Percentiles rank a stretch among this genome's conserved stretches.
Evolutionary conservation across 192 early-diverging fungal species (phyloP).

Genomic region (Martensiomyces pterosporus): DNA sequence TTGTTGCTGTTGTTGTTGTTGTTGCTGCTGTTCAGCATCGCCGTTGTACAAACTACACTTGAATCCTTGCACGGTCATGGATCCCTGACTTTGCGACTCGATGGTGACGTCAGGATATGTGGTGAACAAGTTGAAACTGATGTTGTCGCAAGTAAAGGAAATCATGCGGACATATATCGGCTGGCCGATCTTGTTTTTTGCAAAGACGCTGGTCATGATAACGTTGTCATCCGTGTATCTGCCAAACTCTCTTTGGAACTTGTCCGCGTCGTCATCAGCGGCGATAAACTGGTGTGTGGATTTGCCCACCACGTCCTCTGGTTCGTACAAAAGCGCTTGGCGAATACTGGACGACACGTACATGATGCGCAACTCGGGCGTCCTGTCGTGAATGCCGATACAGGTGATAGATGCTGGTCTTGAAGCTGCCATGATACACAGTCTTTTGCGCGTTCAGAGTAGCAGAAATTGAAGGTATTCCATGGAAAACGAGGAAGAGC

Average conservation of each 20-base stretch:
- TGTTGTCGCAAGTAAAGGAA: slow-evolving; percentile 18
- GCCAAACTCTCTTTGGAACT: slow-evolving; percentile 6
- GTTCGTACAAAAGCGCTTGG: slow-evolving; percentile 5
- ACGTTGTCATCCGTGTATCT: slow-evolving; percentile 4
- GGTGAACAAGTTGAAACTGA: slow-evolving; percentile 19
- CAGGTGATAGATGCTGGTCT: too few relatives aligned
- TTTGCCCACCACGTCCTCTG: slow-evolving; percentile 4
- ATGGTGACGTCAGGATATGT: not conserved
- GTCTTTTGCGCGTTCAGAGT: too few relatives aligned
- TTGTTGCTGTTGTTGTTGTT: not conserved
- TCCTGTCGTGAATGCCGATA: slow-evolving; percentile 30
- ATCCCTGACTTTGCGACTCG: too few relatives aligned
- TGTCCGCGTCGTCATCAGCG: not conserved
- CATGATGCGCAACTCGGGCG: slow-evolving; percentile 29
- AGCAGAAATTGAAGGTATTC: too few relatives aligned
- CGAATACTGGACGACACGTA: slow-evolving; percentile 24
- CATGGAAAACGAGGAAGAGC: too few relatives aligned
- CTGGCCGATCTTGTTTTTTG: not conserved
- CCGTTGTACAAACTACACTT: not conserved
- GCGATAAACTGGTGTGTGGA: slow-evolving; percentile 9
- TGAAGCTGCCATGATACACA: too few relatives aligned
- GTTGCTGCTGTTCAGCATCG: not conserved
- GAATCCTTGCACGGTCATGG: not conserved
- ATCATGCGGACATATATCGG: slow-evolving; percentile 10
- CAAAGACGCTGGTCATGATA: not conserved